A percentile compares a stretch with the other conserved stretches of the same genome.
phyloP scores from a whole-genome alignment of 495 filamentous ascomycete species.

The Mycothermus thermophilus region DNA sequence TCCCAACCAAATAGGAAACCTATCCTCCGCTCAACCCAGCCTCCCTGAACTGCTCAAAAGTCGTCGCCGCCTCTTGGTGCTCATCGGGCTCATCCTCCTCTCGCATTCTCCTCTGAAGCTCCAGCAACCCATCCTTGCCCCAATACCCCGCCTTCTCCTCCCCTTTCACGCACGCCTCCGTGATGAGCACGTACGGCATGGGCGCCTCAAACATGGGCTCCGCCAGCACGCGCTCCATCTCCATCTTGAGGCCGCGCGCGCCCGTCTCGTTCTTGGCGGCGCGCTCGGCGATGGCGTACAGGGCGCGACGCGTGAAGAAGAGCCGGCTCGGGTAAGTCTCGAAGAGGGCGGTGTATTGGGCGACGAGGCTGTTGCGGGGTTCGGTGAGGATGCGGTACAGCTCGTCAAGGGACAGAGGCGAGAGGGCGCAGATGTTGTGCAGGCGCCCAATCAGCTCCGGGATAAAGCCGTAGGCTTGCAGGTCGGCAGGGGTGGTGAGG shows the following conservation, averaged over 20 bases:
- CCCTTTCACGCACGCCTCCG: slow-evolving; percentile 53
- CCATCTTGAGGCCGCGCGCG: slow-evolving; percentile 72
- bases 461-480: slow-evolving; percentile 87
- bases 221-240: slow-evolving; percentile 73
- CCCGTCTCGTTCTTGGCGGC: slow-evolving; percentile 71
- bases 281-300: slow-evolving; percentile 63
- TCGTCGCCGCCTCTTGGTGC: slow-evolving; percentile 6
- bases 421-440: slow-evolving; percentile 72
- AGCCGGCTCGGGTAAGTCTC: slow-evolving; percentile 70
- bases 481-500: slow-evolving; percentile 63
- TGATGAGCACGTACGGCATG: slow-evolving; percentile 52
- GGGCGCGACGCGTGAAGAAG: slow-evolving; percentile 63
- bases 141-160: slow-evolving; percentile 40
- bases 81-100: slow-evolving; percentile 33
- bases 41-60: slow-evolving; percentile 27
- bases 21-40: slow-evolving; percentile 33
- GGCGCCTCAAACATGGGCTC: slow-evolving; percentile 91
- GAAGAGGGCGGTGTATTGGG: slow-evolving; percentile 78
- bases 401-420: slow-evolving; percentile 61
- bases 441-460: slow-evolving; percentile 87
- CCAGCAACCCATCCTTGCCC: slow-evolving; percentile 36
- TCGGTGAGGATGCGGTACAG: slow-evolving; percentile 83
- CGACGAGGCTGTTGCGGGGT: slow-evolving; percentile 71
- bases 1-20: no score
- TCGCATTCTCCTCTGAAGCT: slow-evolving; percentile 39